Base-by-base conservation (phyloP, 805 yeast genomes). In the Cyberlindnera americana region DNA sequence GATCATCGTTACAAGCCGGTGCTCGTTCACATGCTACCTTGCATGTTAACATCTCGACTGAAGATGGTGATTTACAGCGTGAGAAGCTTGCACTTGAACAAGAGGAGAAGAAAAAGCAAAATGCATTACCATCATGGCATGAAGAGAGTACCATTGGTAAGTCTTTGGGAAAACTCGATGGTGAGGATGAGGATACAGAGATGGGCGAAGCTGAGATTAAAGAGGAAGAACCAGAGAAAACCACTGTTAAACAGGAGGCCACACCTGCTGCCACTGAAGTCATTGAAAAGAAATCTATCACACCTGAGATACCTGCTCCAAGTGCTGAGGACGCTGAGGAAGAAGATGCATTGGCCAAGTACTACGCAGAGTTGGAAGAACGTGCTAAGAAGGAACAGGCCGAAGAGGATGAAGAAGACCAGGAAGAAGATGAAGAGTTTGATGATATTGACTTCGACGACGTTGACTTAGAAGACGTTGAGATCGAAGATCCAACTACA, bases 101-200 rank as follows among this genome's bases (percentile, higher is more conserved):
- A 69, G 67, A 80, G 74, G 72, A 78, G 76, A 61, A 81, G 74
- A 61, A 90, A 61, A 82, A 84, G 57, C 96, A 91, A 61, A 93
- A 93, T 59, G 96, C 96, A 4, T 71, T 93, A 50, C 99, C 99
- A 7, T 82, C 93, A 21, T 93, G 99, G 99, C 96, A 93, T 59
- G 78, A 83, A 48, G 82, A 83, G 51, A 79, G 91, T 57, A 90
- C 99, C 1, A 91, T 91, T 49, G 96, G 95, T 33, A 62, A 95
- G 33, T 62, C 72, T 12, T 60, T 77, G 43, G 85, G 81, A 42
- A 73, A 67, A 47, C 53, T 78, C 43, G 81, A 73, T 47, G 69
- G 65, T 32, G 81, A 70, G 24, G 83, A 74, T 34, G 78, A 74
- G 32, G 79, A 69, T 25, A 80, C 69, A 39, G 68, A 64, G 30